Evolutionary conservation across 2,329 filamentous ascomycete species (phyloP), one percentile per base, ranked within the genome.

Genomic region (Rhinocladiella similis): DNA sequence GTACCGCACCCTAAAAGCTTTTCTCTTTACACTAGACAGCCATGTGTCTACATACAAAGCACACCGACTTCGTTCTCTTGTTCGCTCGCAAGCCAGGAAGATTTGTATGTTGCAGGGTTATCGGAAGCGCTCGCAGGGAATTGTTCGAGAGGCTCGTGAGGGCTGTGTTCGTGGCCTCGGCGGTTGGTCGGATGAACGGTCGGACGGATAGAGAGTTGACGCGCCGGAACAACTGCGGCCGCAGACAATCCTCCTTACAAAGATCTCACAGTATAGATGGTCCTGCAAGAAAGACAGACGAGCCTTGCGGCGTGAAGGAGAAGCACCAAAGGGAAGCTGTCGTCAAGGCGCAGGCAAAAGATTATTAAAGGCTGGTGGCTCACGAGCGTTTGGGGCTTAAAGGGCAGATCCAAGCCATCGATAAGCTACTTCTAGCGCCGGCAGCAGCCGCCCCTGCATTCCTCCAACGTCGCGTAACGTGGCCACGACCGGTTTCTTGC

Each of bases 351-450:
- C 18, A 45, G 19, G 42, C 18, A 25, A 20, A 45, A 19, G 38
- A 41, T n/a, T 41, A 13, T 19, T 6, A 25, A 45, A 25, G 39
- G 39, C 18, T 45, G 6, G 12, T 22, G 20, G 18, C 13, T 20
- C 42, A 45, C 18, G 16, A 20, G 42, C 42, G 16, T 25, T 45
- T 45, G 42, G 13, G 50, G 54, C 35, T 48, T 57, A 51, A 51
- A 41, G 29, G 29, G 36, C 43, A 54, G 43, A 29, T 50, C 33
- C 42, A 57, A 47, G 16, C 19, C 54, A 56, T 51, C 52, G 35
- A 54, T 56, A 53, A 53, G 25, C 49, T 56, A 36, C 39, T 38
- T 43, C 43, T 60, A 60, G 58, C 47, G 50, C 27, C 58, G 54
- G 54, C 13, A 54, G 19, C 42, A 49, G 12, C 57, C 57, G 57